Base-by-base conservation (phyloP, 768 basidiomycete species). In the Saitozyma sp. region DNA sequence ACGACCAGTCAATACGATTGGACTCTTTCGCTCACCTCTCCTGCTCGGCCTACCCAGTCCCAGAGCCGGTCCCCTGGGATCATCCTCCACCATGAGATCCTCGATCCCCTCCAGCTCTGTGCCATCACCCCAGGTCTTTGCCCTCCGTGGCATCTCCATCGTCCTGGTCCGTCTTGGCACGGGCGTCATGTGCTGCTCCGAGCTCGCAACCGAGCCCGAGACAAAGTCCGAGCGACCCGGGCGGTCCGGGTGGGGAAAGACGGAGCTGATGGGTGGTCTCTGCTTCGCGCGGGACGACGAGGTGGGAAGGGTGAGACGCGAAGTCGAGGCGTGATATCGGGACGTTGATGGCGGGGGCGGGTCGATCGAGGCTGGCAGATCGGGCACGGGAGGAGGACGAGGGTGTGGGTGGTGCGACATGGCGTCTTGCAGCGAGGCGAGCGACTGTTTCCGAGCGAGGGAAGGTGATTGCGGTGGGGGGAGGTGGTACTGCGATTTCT, bases 51-150 rank as follows among this genome's bases (percentile, higher is more conserved):
- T 49, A 17, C 65, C 65, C 39, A 63, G 39, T 38, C 64, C 64
- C 14, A 62, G 42, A n/a, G 39, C 51, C 11, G 29, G 11, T 9
- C 62, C 50, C 62, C 51, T 48, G 87, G 19, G 91, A 89, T 92
- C 91, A 52, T 89, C 84, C 73, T 93, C 89, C 9, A 91, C 90
- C 8, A 87, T 87, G 48, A 95, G 84, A 77, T 96, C 93, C 37
- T 94, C 93, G 61, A 96, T 84, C 3, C 79, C 86, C 71, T 96
- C 93, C 56, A 96, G 81, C 77, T 95, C 93, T 9, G 91, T 92
- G 13, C 93, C 93, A 63, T 82, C 81, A 0, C 81, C 81, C 61
- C 78, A 81, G 5, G 59, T 55, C 62, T 66, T 59, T 16, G n/a
- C 19, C 54, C 55, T 49, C 45, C 59, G 65, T 2, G 71, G 74